These are phyloP conservation scores for Xylariaceae sp. DNA, from an alignment of 2,329 filamentous ascomycete species.

Conservation along the genomic window DNA sequence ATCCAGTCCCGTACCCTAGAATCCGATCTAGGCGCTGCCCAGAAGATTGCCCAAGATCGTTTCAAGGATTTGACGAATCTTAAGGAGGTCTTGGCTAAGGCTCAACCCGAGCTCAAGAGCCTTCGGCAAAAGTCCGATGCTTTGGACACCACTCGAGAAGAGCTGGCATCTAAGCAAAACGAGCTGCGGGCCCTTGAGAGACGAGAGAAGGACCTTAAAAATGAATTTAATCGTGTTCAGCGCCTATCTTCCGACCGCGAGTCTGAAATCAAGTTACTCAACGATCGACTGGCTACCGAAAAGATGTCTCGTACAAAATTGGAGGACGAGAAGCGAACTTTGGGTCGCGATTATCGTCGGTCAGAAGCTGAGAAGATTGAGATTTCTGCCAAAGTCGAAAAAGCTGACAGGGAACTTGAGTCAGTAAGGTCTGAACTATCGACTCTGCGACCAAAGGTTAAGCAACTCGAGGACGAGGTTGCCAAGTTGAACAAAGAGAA, in stretches of 20 bases:
- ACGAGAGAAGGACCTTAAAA: slow-evolving; percentile 80
- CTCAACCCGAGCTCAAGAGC: slow-evolving; percentile 83
- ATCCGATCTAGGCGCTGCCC: slow-evolving; percentile 83
- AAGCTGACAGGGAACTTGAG: slow-evolving; percentile 71
- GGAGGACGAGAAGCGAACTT: slow-evolving; percentile 78
- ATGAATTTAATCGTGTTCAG: slow-evolving; percentile 74
- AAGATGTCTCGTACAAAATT: slow-evolving; percentile 73
- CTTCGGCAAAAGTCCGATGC: slow-evolving; percentile 78
- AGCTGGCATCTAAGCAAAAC: slow-evolving; percentile 63
- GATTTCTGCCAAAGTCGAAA: slow-evolving; percentile 75
- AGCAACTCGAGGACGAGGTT: slow-evolving; percentile 76
- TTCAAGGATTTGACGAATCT: slow-evolving; percentile 89
- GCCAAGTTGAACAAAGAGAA: slow-evolving; percentile 73
- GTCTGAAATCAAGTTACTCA: slow-evolving; percentile 75
- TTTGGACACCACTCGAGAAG: slow-evolving; percentile 77
- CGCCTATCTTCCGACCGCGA: slow-evolving; percentile 77
- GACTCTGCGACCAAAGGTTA: slow-evolving; percentile 67
- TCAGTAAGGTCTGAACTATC: slow-evolving; percentile 75
- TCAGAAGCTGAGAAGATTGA: slow-evolving; percentile 83
- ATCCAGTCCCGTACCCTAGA: slow-evolving; percentile 73
- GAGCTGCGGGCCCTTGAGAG: slow-evolving; percentile 81
- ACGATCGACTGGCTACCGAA: slow-evolving; percentile 79
- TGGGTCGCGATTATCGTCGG: slow-evolving; percentile 78
- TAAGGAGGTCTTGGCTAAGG: slow-evolving; percentile 79
- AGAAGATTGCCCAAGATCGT: slow-evolving; percentile 83